These are phyloP conservation scores for Malus fusca DNA, from an alignment of 306 rosid species.

Conservation along the genomic window DNA sequence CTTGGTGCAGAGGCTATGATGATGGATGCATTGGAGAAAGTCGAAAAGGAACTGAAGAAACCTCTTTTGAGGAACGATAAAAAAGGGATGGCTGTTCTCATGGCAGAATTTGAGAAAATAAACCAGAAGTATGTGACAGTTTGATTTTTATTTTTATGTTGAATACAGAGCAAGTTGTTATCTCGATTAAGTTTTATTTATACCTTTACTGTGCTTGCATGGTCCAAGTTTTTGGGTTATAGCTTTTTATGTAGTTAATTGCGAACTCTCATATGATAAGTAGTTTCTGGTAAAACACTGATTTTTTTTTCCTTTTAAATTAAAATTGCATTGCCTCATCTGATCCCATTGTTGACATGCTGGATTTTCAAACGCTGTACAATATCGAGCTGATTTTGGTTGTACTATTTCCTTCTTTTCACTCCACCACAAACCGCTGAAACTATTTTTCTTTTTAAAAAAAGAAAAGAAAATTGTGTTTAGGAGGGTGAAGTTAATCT, in stretches of 20 bases:
- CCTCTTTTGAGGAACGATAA: conserved; percentile 84
- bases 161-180: background rate
- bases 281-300: background rate
- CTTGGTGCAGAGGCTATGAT: conserved; percentile 85
- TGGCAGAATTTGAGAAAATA: conserved; percentile 81
- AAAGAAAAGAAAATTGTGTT: background rate
- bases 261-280: background rate
- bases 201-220: background rate
- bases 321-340: background rate
- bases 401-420: background rate
- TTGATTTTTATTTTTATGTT: background rate
- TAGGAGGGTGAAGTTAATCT: background rate
- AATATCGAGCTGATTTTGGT: background rate
- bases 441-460: background rate
- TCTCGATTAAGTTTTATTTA: background rate
- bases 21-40: conserved; percentile 81
- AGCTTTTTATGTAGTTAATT: background rate
- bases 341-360: background rate
- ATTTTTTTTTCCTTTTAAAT: background rate
- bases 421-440: background rate
- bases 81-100: conserved; percentile 81
- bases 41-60: conserved; percentile 73
- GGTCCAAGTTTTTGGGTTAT: background rate
- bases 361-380: background rate
- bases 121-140: conserved; percentile 54